These are phyloP conservation scores for Mycena epipterygia DNA, from an alignment of 768 basidiomycete species.

Conservation along the genomic window DNA sequence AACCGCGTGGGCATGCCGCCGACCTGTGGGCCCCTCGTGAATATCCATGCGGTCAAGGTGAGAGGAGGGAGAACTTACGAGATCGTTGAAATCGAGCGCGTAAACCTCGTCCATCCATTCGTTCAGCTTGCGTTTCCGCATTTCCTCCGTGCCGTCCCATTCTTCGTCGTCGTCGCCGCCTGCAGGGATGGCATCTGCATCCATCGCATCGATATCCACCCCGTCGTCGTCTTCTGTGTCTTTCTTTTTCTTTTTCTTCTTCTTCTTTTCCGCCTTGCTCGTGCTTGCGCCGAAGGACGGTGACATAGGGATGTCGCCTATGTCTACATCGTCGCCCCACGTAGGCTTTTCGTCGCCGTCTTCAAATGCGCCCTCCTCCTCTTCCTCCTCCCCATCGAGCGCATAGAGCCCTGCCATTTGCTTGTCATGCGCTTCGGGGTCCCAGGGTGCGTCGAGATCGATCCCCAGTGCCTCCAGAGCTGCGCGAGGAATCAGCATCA, in stretches of 20 bases:
- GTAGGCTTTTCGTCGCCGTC: slow-evolving; percentile 76
- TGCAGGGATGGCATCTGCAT: slow-evolving; percentile 55
- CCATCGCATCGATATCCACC: slow-evolving; percentile 71
- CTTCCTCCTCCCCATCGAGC: slow-evolving; percentile 53
- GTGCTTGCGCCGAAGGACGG: slow-evolving; percentile 52
- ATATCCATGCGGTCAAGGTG: slow-evolving; percentile 7
- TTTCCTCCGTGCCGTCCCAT: slow-evolving; percentile 92
- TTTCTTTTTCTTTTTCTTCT: slow-evolving; percentile 59
- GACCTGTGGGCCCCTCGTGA: slow-evolving; percentile 63
- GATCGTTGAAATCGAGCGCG: slow-evolving; percentile 94
- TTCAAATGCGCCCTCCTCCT: slow-evolving; percentile 39
- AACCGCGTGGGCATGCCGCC: slow-evolving; percentile 93
- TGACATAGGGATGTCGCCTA: slow-evolving; percentile 69
- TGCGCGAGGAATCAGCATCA: slow-evolving; percentile 40
- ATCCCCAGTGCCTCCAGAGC: slow-evolving; percentile 69
- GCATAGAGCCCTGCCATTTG: slow-evolving; percentile 86
- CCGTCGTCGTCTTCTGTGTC: slow-evolving; percentile 62
- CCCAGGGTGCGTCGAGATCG: slow-evolving; percentile 95
- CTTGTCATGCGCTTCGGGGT: slow-evolving; percentile 84
- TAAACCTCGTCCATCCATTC: slow-evolving; percentile 94
- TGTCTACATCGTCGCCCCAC: slow-evolving; percentile 94
- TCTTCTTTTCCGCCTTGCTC: slow-evolving; percentile 62
- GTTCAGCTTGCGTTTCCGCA: slow-evolving; percentile 85
- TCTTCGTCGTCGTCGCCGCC: slow-evolving; percentile 70
- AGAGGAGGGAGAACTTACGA: slow-evolving; percentile 64